phyloP scores from a whole-genome alignment of 441 rosid species.

The Pelargonium cotyledonis region DNA sequence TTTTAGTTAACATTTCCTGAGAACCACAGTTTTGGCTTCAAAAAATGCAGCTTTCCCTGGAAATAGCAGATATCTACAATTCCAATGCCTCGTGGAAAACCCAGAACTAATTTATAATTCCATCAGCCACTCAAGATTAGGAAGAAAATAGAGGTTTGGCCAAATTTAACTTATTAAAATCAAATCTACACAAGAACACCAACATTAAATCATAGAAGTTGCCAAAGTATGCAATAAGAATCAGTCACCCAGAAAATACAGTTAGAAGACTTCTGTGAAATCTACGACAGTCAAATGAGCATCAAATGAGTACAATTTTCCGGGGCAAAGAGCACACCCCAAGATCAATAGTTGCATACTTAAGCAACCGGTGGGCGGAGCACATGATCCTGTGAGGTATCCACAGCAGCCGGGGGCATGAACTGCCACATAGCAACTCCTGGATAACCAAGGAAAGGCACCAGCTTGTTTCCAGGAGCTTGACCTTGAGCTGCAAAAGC shows the following conservation, averaged over 20 bases:
- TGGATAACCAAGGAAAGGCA: slow-evolving; percentile 87
- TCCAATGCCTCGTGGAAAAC: too few species aligned
- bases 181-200: slow-evolving; percentile 34
- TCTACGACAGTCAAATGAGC: slow-evolving; percentile 32
- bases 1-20: too few species aligned
- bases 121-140: too few species aligned
- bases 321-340: slow-evolving; percentile 28
- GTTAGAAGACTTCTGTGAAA: slow-evolving; percentile 30
- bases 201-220: slow-evolving; percentile 22
- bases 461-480: slow-evolving; percentile 83
- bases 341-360: slow-evolving; percentile 17
- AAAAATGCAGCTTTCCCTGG: too few species aligned
- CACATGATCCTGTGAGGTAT: slow-evolving; percentile 97
- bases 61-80: too few species aligned
- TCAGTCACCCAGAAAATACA: slow-evolving; percentile 7
- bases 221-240: background rate
- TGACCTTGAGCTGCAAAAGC: slow-evolving; percentile 81
- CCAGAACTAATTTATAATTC: too few species aligned
- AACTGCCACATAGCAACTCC: slow-evolving; percentile 99
- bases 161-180: background rate
- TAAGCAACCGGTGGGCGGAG: slow-evolving; percentile 98
- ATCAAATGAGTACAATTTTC: slow-evolving; percentile 32
- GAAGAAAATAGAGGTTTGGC: too few species aligned
- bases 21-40: too few species aligned
- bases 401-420: slow-evolving; percentile 96